A percentile compares a stretch with the other conserved stretches of the same genome.
Conservation (phyloP, 2,329 filamentous ascomycete genomes). For the Cladosporium colombiae region DNA sequence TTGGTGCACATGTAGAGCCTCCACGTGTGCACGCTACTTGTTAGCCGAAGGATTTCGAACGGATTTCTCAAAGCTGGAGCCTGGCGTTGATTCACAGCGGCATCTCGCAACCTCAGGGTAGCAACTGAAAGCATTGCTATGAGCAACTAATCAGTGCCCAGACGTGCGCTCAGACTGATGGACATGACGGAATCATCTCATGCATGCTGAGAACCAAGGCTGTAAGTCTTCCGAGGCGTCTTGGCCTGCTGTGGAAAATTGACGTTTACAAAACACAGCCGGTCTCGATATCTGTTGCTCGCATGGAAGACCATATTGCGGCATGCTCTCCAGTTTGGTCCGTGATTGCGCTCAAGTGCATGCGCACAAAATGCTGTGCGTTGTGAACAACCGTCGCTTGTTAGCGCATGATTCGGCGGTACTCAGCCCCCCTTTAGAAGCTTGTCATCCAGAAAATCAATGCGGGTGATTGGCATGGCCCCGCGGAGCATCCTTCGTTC, state of each 20-base stretch:
- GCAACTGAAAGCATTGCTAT: not conserved
- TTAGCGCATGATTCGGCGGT: not conserved
- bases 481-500: not conserved
- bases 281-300: not conserved
- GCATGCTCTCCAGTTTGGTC: not conserved
- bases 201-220: not conserved
- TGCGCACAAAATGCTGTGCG: not conserved
- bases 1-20: not conserved
- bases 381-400: not conserved
- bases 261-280: not conserved
- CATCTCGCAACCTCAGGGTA: not conserved
- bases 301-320: not conserved
- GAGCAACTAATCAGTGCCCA: not conserved
- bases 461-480: not conserved
- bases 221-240: not conserved
- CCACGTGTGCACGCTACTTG: not conserved
- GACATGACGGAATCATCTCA: not conserved
- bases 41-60: not conserved
- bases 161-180: not conserved
- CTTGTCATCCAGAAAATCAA: not conserved
- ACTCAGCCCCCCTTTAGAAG: not conserved
- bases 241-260: not conserved
- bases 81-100: not conserved
- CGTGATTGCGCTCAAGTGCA: not conserved
- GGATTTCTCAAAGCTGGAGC: not conserved